phyloP scores from a whole-genome alignment of 83 land plant genomes.

The Isoetes engelmannii region DNA sequence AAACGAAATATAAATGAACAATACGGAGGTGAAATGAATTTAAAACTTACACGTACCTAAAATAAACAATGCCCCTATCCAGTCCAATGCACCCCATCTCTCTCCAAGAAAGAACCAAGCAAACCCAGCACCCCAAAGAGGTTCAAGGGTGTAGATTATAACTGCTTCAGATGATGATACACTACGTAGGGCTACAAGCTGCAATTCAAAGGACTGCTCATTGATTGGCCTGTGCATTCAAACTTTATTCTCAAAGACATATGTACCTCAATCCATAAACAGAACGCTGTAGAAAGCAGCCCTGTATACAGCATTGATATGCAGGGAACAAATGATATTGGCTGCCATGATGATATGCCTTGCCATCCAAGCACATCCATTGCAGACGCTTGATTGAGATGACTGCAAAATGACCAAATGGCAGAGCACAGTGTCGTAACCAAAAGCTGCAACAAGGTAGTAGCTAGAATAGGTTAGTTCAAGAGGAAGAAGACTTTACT shows the following conservation, averaged over 20 bases:
- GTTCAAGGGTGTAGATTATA: slow-evolving; percentile 74
- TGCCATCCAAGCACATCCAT: slow-evolving; percentile 18
- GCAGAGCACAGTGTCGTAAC: slow-evolving; percentile 52
- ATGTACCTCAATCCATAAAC: slow-evolving; percentile 73
- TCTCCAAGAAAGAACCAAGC: slow-evolving; percentile 88
- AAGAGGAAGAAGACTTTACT: too few species aligned
- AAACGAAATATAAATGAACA: too few species aligned
- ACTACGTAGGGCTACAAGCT: slow-evolving; percentile 81
- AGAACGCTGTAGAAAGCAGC: slow-evolving; percentile 71
- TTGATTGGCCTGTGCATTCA: neutral
- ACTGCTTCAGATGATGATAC: slow-evolving; percentile 87
- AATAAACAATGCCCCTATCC: slow-evolving; percentile 80
- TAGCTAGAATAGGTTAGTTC: too few species aligned
- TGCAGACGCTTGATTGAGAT: neutral
- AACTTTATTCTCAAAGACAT: neutral
- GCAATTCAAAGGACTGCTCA: slow-evolving; percentile 3
- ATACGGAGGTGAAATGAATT: too few species aligned
- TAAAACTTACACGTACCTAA: slow-evolving; percentile 36
- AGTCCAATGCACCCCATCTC: slow-evolving; percentile 69
- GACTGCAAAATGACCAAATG: slow-evolving; percentile 45
- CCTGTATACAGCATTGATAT: slow-evolving; percentile 77
- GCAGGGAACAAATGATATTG: slow-evolving; percentile 43
- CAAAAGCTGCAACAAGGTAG: slow-evolving; percentile 39
- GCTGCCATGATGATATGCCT: slow-evolving; percentile 32
- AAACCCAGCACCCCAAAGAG: slow-evolving; percentile 95